Conservation (phyloP, 2,329 filamentous ascomycete species). For the Mycosphaerella sp. region DNA sequence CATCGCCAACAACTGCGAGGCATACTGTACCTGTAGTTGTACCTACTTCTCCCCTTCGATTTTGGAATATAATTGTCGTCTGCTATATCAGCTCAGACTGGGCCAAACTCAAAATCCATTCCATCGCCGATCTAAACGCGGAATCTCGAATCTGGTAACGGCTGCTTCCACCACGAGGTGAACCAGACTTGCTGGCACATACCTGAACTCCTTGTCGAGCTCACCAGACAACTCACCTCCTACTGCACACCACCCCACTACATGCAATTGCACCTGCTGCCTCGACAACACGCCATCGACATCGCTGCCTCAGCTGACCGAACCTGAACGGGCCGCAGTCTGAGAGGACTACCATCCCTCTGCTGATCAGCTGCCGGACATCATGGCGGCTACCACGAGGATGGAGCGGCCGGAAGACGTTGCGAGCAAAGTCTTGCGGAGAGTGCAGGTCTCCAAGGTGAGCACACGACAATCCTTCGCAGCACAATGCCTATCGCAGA, state of each 20-base stretch:
- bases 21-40: too few relatives aligned
- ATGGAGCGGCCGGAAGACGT: slow-evolving; percentile 32
- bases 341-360: slow-evolving; percentile 8
- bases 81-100: slow-evolving; percentile 2
- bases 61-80: slow-evolving; percentile 5
- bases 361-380: slow-evolving; percentile 12
- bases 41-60: too few relatives aligned
- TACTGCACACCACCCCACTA: not conserved
- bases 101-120: slow-evolving; percentile 1
- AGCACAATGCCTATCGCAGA: not conserved
- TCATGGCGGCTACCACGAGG: slow-evolving; percentile 27
- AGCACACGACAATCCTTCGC: slow-evolving; percentile 9
- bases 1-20: not conserved
- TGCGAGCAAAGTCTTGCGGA: slow-evolving; percentile 34
- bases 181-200: not conserved
- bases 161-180: not conserved
- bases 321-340: not conserved
- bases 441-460: slow-evolving; percentile 38
- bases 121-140: slow-evolving; percentile 5
- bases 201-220: slow-evolving; percentile 6
- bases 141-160: not conserved
- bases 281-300: not conserved
- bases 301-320: slow-evolving; percentile 1
- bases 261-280: not conserved
- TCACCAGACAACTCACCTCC: not conserved